Evolutionary conservation across 257 asterid species (phyloP), one percentile per base, ranked within the genome.

Genomic region (Solanum boliviense): DNA sequence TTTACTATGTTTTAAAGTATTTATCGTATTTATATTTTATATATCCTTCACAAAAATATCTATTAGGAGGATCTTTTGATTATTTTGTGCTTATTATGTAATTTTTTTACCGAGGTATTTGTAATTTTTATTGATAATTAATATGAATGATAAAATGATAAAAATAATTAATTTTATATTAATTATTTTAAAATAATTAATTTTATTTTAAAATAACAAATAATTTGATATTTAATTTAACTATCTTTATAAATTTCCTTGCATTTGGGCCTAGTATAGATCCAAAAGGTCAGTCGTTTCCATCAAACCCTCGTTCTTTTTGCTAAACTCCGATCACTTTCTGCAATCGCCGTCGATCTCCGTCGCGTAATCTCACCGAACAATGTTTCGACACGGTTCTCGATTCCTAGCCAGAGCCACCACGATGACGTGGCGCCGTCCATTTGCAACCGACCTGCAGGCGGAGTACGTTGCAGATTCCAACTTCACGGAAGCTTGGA

Each of bases 401-500:
- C 88, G 95, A 27, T 87, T 89, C 90, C 88, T 92, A 4, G 4
- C 71, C 44, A 82, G 86, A 7, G 60, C 82, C 85, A 93, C 96
- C 84, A 87, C 94, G 44, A 89, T 88, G 95, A 82, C 93, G 93
- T 91, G 95, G 93, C 41, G 91, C 89, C 98, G 95, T 86, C 95
- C 90, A 27, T 94, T 94, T 62, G 88, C 97, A 86, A 89, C 95
- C 84, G 95, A 94, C 89, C 92, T 94, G 11, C 89, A 88, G 83
- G 90, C 91, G 62, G 98, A 92, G 88, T 76, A 91, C 13, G 44
- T 89, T 9, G 92, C 87, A 13, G 98, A 95, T 87, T 23, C 94
- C 87, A 94, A 91, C 32, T 94, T 95, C 86, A 29, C 89, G 5
- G 98, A 95, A 6, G 72, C 91, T 3, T 94, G 98, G 98, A 93